Evolutionary conservation across 495 filamentous ascomycete genomes (phyloP).

Genomic region (Neurospora sp.): DNA sequence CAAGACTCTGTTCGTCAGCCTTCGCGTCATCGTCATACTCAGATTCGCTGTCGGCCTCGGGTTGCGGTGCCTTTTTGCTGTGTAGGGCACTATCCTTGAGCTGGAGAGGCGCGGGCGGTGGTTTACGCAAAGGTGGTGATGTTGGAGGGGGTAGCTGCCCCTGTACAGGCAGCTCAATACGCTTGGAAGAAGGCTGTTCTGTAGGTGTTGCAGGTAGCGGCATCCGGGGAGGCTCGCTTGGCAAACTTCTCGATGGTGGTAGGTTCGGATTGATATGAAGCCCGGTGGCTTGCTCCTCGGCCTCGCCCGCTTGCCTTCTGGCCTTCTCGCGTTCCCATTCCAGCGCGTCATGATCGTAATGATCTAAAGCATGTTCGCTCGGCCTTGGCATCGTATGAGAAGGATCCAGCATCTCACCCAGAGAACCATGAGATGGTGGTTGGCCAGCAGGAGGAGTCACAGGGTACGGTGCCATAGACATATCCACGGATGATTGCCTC

Average conservation of each 20-base stretch:
- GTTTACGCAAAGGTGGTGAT: conserved; percentile 58
- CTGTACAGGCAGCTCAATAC: background rate
- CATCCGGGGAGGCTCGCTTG: conserved; percentile 33
- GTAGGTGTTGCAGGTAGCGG: conserved; percentile 31
- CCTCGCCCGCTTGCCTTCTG: conserved; percentile 28
- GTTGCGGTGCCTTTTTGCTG: conserved; percentile 35
- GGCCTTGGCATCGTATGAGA: conserved; percentile 44
- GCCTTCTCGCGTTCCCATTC: conserved; percentile 32
- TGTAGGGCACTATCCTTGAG: conserved; percentile 36
- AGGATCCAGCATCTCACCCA: conserved; percentile 36
- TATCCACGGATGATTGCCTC: conserved; percentile 41
- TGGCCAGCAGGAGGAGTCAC: conserved; percentile 42
- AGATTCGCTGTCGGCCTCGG: conserved; percentile 57
- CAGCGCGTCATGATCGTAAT: conserved; percentile 42
- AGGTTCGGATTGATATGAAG: conserved; percentile 34
- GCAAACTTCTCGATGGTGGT: conserved; percentile 38
- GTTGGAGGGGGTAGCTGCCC: conserved; percentile 32
- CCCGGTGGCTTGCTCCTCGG: conserved; percentile 15
- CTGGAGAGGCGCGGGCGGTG: conserved; percentile 76
- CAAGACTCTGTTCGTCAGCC: conserved; percentile 45
- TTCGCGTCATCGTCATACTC: conserved; percentile 74
- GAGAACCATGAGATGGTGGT: conserved; percentile 12
- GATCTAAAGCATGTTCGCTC: conserved; percentile 40
- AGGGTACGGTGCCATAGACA: conserved; percentile 45
- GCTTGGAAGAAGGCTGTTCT: conserved; percentile 22